phyloP scores from a whole-genome alignment of 306 rosid genomes.

The Lathyrus tuberosus region DNA sequence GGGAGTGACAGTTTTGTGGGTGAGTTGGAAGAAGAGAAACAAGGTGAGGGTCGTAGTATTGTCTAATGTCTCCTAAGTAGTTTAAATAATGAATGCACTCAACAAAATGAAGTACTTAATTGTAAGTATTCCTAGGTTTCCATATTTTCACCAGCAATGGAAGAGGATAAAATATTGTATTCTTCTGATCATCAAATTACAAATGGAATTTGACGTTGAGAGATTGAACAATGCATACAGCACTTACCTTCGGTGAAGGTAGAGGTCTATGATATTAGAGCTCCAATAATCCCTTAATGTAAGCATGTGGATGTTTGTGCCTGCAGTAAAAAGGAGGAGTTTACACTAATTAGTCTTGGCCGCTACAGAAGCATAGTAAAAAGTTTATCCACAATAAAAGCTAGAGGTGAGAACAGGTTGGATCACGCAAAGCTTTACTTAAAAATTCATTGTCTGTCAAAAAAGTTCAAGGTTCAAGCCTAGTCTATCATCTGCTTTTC shows the following conservation, averaged over 20 bases:
- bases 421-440: neutral
- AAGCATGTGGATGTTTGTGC: conserved; percentile 87
- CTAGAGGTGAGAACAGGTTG: neutral
- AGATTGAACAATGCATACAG: conserved; percentile 13
- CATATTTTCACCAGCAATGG: conserved; percentile 26
- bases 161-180: conserved; percentile 9
- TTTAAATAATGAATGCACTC: conserved; percentile 15
- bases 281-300: conserved; percentile 90
- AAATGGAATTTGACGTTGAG: conserved; percentile 13
- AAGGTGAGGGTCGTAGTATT: too few relatives aligned
- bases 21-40: too few relatives aligned
- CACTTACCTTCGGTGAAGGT: conserved; percentile 84
- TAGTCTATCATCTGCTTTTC: neutral
- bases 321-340: conserved; percentile 47
- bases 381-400: conserved; percentile 2
- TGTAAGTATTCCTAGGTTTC: conserved; percentile 23
- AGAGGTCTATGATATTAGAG: conserved; percentile 82
- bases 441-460: neutral
- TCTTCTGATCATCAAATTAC: conserved; percentile 21
- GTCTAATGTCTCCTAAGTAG: conserved; percentile 15
- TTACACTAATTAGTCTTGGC: conserved; percentile 26
- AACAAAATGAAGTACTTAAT: conserved; percentile 9
- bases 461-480: neutral
- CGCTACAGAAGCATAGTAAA: conserved; percentile 7
- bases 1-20: too few relatives aligned